Evolutionary conservation across 139 green algal genomes (phyloP).

Genomic region (Monoraphidium neglectum): DNA sequence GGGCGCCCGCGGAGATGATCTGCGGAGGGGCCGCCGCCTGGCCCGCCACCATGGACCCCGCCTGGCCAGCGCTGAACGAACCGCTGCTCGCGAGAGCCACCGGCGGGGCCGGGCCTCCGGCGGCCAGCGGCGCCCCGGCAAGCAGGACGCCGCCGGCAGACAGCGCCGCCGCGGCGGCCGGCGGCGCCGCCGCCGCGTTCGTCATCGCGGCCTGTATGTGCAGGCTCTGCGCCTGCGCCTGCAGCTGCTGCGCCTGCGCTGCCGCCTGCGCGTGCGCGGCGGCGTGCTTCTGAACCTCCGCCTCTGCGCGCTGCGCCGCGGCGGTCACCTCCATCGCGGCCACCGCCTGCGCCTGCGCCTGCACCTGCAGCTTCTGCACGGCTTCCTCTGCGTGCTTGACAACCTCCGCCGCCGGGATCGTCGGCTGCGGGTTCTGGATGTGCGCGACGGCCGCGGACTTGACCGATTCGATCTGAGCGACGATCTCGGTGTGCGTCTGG

Average conservation of each 20-base stretch:
- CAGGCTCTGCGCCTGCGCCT: not conserved
- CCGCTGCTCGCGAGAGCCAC: no score
- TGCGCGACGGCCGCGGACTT: constrained; percentile 23
- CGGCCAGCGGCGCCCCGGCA: no score
- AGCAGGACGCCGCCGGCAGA: no score
- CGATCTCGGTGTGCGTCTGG: not conserved
- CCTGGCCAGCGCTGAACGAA: no score
- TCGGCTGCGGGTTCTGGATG: not conserved
- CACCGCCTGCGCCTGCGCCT: not conserved
- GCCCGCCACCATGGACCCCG: no score
- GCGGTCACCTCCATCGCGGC: constrained; percentile 22
- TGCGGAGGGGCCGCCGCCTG: no score
- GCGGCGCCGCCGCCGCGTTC: no score
- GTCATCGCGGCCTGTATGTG: not conserved
- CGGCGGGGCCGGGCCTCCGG: no score
- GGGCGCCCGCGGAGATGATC: no score
- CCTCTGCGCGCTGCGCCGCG: constrained; percentile 29
- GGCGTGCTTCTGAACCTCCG: constrained; percentile 45
- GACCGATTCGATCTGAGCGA: not conserved
- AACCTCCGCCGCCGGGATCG: not conserved
- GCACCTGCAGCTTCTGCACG: constrained; percentile 13
- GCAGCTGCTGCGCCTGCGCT: not conserved
- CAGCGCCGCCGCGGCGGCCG: no score
- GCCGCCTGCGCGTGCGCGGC: constrained; percentile 47
- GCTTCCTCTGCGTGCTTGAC: constrained; percentile 25